phyloP scores from a whole-genome alignment of 352 stramenopile species.

The Globisporangium recalcitrans region DNA sequence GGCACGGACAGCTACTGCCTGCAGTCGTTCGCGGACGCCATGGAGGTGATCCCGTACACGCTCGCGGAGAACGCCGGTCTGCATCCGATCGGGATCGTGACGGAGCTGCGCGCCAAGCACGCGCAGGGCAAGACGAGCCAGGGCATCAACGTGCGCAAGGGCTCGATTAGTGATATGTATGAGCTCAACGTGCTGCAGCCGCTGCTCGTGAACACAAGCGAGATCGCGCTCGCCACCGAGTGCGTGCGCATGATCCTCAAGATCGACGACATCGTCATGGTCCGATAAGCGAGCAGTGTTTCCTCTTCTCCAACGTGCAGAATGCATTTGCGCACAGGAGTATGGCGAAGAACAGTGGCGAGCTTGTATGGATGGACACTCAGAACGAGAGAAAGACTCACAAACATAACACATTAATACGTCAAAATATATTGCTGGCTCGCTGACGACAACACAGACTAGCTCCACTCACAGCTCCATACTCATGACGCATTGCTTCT shows the following conservation, averaged over 20 bases:
- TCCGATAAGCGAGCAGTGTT: conserved; percentile 61
- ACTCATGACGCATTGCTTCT: not conserved
- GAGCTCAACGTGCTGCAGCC: conserved; percentile 98
- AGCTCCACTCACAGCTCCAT: not conserved
- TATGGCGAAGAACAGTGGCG: not conserved
- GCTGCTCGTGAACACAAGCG: conserved; percentile 96
- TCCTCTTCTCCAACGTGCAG: not conserved
- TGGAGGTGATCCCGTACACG: conserved; percentile 99
- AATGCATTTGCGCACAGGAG: not conserved
- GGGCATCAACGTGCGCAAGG: conserved; percentile 96
- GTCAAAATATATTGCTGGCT: conserved; percentile 15
- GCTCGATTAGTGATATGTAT: conserved; percentile 98
- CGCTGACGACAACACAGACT: not conserved
- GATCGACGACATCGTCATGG: conserved; percentile 99
- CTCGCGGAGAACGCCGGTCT: conserved; percentile 99
- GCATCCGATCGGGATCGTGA: conserved; percentile 98
- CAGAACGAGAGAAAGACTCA: not conserved
- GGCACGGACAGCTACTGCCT: conserved; percentile 97
- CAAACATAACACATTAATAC: conserved; percentile 12
- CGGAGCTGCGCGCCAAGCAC: conserved; percentile 92
- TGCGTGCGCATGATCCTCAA: conserved; percentile 99
- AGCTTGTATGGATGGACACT: not conserved
- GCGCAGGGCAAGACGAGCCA: conserved; percentile 90
- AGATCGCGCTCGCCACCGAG: conserved; percentile 97
- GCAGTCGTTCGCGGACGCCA: conserved; percentile 94